Evolutionary conservation across 176 grass and related monocot genomes (phyloP), one percentile per base, ranked within the genome.

Genomic region (Avena insularis): DNA sequence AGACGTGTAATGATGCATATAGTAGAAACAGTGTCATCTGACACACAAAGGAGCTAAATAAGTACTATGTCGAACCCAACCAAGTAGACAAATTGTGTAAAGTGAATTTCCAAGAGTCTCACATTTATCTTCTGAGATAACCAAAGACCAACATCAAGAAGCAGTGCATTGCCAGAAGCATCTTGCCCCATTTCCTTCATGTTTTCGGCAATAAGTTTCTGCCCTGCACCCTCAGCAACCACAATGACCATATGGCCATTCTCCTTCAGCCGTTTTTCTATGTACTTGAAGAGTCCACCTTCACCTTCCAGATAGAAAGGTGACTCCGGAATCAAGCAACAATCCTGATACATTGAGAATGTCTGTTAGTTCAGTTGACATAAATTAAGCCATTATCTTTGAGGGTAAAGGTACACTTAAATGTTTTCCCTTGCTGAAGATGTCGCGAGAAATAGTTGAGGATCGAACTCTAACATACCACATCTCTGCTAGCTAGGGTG

Each of bases 121-220:
- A 99, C 97, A 84, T 96, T 99, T 81, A 99, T 99, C 89, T 96
- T 91, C 65, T 99, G 92, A 62, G 97, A 99, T 66, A 99, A 86
- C 97, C 97, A 99, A 79, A 94, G 89, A 81, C 97, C 97, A 91
- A 98, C 90, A 77, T 98, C 97, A 40, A 91, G 94, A 51, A 99
- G 90, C 29, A 96, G 83, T 36, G 89, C 87, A 51, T 99, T 99
- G 60, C 97, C 97, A 66, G 97, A 99, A 75, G 92, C 92, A 85
- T 99, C 97, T 90, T 93, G 59, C 64, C 86, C 89, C 79, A 86
- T 94, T 65, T 86, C 82, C 27, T 87, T 88, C 90, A 96, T 90
- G 29, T 88, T 92, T 94, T 99, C 85, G 6, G 83, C 83, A 65
- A 99, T 96, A 83, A 99, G 79, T 75, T 96, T 90, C 84, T 99